Percentiles rank a stretch among this genome's conserved stretches.
These are phyloP conservation scores for Takashimella koratensis DNA, from an alignment of 1,284 basidiomycete genomes.

Conservation along the genomic window DNA sequence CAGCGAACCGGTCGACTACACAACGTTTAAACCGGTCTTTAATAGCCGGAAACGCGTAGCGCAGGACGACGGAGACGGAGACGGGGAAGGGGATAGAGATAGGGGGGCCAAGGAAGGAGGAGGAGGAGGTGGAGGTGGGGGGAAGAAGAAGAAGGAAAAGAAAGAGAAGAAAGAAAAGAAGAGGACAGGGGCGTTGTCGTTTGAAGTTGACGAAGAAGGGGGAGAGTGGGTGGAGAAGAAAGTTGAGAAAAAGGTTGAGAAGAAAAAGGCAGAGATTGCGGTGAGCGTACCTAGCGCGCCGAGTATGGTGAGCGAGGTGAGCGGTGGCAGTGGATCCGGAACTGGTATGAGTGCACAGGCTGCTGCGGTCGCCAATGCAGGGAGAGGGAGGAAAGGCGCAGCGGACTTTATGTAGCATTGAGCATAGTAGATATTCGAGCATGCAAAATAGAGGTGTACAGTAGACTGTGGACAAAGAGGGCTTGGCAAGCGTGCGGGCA, in stretches of 20 bases:
- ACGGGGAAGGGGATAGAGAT: background rate
- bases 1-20: slow-evolving; percentile 31
- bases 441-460: too few relatives aligned
- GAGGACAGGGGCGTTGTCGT: background rate
- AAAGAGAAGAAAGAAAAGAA: background rate
- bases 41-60: slow-evolving; percentile 38
- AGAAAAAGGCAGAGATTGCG: background rate
- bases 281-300: too few relatives aligned
- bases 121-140: background rate
- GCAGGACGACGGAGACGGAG: slow-evolving; percentile 1
- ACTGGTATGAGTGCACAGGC: too few relatives aligned
- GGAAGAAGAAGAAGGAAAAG: background rate
- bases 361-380: background rate
- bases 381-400: background rate
- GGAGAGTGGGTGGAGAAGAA: background rate
- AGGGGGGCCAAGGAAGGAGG: background rate
- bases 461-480: too few relatives aligned
- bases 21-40: slow-evolving; percentile 60
- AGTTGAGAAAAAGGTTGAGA: background rate
- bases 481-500: too few relatives aligned
- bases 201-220: background rate
- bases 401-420: background rate
- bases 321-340: too few relatives aligned
- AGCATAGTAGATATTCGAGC: too few relatives aligned
- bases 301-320: too few relatives aligned